phyloP scores from a whole-genome alignment of 1,284 basidiomycete species.

The Pisolithus thermaeus region DNA sequence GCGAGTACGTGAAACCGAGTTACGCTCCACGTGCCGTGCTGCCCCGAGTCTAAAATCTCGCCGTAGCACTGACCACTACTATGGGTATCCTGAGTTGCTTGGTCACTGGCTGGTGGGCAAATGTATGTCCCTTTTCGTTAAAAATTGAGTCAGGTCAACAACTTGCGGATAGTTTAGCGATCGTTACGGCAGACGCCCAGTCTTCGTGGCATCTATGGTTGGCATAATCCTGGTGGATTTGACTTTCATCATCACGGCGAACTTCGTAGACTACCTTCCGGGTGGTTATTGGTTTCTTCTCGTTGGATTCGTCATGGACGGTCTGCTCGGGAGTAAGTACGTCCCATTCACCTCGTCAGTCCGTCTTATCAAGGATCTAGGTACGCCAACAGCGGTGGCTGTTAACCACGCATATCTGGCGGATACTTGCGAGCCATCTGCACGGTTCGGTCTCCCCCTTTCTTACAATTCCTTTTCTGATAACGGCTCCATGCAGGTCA shows the following conservation, averaged over 20 bases:
- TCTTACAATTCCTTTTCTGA: background rate
- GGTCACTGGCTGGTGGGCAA: constrained; percentile 84
- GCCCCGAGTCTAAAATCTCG: constrained; percentile 1
- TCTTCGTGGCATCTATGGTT: constrained; percentile 58
- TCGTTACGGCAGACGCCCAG: constrained; percentile 63
- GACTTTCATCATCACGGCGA: constrained; percentile 62
- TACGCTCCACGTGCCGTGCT: background rate
- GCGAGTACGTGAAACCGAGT: constrained; percentile 38
- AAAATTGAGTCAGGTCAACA: background rate
- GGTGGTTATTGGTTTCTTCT: constrained; percentile 85
- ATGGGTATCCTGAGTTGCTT: constrained; percentile 70
- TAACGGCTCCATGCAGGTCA: constrained; percentile 34
- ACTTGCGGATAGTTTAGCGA: constrained; percentile 60
- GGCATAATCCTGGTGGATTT: constrained; percentile 65
- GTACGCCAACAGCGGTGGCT: constrained; percentile 16
- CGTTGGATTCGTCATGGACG: constrained; percentile 69
- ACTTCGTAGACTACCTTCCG: constrained; percentile 55
- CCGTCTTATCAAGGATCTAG: constrained; percentile 8
- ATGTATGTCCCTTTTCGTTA: constrained; percentile 30
- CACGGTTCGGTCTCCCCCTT: constrained; percentile 16
- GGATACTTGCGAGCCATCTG: constrained; percentile 21
- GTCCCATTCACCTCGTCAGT: background rate
- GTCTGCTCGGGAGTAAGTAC: constrained; percentile 66
- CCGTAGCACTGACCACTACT: constrained; percentile 52
- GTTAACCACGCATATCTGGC: constrained; percentile 20